A percentile compares a stretch with the other conserved stretches of the same genome.
These are phyloP conservation scores for Phialophora chinensis DNA, from an alignment of 2,329 filamentous ascomycete species.

Conservation along the genomic window DNA sequence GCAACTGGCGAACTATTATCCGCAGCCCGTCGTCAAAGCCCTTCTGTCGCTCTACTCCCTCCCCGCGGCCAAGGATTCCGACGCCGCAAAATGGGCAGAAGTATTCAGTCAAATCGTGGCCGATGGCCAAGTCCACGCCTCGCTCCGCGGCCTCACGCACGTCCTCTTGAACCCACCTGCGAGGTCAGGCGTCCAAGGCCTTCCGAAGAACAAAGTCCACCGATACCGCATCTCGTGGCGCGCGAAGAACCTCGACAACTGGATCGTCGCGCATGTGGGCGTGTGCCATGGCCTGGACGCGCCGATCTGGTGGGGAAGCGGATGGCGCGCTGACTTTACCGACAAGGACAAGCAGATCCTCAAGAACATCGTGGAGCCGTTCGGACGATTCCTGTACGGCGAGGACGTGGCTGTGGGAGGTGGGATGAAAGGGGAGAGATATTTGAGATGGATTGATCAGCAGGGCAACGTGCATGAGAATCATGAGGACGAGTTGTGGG, in stretches of 20 bases:
- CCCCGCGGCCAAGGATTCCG: slow-evolving; percentile 37
- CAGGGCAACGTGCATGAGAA: slow-evolving; percentile 34
- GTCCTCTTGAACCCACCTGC: slow-evolving; percentile 31
- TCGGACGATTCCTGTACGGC: slow-evolving; percentile 37
- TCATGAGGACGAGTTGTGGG: slow-evolving; percentile 38
- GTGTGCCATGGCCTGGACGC: slow-evolving; percentile 38
- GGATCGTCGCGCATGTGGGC: slow-evolving; percentile 34
- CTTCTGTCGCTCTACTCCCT: slow-evolving; percentile 47
- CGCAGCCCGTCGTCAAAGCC: slow-evolving; percentile 47
- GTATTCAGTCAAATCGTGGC: slow-evolving; percentile 52
- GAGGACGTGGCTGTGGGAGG: slow-evolving; percentile 25
- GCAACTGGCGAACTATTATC: slow-evolving; percentile 54
- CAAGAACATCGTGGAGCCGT: slow-evolving; percentile 35
- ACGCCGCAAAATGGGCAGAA: slow-evolving; percentile 42
- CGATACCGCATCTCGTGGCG: slow-evolving; percentile 40
- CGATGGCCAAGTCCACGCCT: slow-evolving; percentile 51
- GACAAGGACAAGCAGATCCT: slow-evolving; percentile 31
- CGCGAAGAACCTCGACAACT: slow-evolving; percentile 36
- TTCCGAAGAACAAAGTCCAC: slow-evolving; percentile 29
- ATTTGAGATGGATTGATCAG: slow-evolving; percentile 31
- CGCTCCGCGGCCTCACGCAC: slow-evolving; percentile 46
- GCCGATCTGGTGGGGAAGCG: slow-evolving; percentile 39
- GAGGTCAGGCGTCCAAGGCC: slow-evolving; percentile 14
- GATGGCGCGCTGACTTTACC: slow-evolving; percentile 36
- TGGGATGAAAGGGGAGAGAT: slow-evolving; percentile 21